phyloP scores from a whole-genome alignment of 148 eudicot species.

The Persicaria maculosa region DNA sequence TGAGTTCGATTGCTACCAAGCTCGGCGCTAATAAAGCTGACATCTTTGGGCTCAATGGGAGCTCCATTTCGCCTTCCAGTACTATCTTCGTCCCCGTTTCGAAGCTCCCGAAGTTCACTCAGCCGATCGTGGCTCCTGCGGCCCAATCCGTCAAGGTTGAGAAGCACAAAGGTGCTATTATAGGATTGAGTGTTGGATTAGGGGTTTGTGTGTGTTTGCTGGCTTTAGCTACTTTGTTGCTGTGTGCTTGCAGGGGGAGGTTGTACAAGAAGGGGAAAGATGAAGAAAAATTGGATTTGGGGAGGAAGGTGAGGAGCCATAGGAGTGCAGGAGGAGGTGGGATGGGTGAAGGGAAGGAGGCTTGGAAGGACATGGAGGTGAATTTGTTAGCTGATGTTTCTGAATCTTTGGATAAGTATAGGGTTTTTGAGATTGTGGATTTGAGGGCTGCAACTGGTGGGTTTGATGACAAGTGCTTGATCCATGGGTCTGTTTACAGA shows the following conservation, averaged over 20 bases:
- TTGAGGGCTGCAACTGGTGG: slow-evolving; percentile 60
- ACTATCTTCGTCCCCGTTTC: slow-evolving; percentile 72
- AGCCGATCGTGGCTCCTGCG: slow-evolving; percentile 27
- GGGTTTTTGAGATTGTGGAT: slow-evolving; percentile 58
- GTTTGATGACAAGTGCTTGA: slow-evolving; percentile 49
- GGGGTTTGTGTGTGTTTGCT: slow-evolving; percentile 53
- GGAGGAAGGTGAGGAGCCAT: slow-evolving; percentile 10
- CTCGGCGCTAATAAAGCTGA: slow-evolving; percentile 31
- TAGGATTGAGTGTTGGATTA: slow-evolving; percentile 54
- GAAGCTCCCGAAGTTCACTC: slow-evolving; percentile 42
- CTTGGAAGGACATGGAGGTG: slow-evolving; percentile 37
- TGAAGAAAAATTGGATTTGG: slow-evolving; percentile 17
- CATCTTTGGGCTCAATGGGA: slow-evolving; percentile 43
- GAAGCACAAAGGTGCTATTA: slow-evolving; percentile 27
- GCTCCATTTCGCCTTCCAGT: slow-evolving; percentile 18
- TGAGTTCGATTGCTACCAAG: slow-evolving; percentile 34
- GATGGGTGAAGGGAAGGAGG: slow-evolving; percentile 18
- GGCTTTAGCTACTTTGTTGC: slow-evolving; percentile 33
- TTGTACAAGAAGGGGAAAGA: slow-evolving; percentile 17
- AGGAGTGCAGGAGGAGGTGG: not conserved
- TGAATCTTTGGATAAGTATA: slow-evolving; percentile 87
- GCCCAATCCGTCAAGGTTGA: slow-evolving; percentile 6
- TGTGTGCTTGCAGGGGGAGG: slow-evolving; percentile 29
- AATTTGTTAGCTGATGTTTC: slow-evolving; percentile 84
- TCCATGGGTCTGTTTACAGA: slow-evolving; percentile 80